Evolutionary conservation across 331 rosid species (phyloP), one percentile per base, ranked within the genome.

Genomic region (Dryas integrifolia): DNA sequence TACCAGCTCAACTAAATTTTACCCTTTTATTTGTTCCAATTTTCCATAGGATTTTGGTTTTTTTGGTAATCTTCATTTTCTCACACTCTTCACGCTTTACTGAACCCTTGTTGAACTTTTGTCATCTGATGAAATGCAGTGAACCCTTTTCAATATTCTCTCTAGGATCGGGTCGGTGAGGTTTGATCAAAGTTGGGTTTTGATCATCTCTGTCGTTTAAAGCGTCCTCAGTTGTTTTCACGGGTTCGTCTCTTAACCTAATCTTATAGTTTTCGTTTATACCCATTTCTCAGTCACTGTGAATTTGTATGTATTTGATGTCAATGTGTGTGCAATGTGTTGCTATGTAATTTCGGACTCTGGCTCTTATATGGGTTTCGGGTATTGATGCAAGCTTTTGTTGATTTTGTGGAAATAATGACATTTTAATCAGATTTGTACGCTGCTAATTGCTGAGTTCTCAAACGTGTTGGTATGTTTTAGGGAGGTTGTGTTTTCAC

Each of bases 381-480:
- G 72, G 76, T 24, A 6, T 47, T 24, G 7, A 63, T 55, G 43
- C 67, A 18, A 26, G 65, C 49, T 64, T 59, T 30, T 55, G 35
- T 30, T 59, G n/a, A 12, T 72, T 24, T 16, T 41, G 35, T 30
- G 35, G 35, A 30, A 30, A 2, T 30, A 30, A 30, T 30, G 35
- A 30, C 35, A 30, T 30, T 30, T 30, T 30, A 30, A 30, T 1
- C 35, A 30, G 35, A 30, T 30, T 30, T 30, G 35, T 30, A 30
- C 35, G 35, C 35, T 30, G 35, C 35, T 30, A 30, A 30, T 30
- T 30, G 35, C 35, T 30, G 35, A 30, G 35, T 30, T 30, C 35
- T 30, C 35, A 30, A 30, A 30, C 35, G 35, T 30, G 15, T 56
- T 74, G 41, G 43, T 64, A 18, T 73, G 69, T 13, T 26, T 60